These are phyloP conservation scores for Tolypocladium sp. DNA, from an alignment of 2,329 filamentous ascomycete genomes.

Conservation along the genomic window DNA sequence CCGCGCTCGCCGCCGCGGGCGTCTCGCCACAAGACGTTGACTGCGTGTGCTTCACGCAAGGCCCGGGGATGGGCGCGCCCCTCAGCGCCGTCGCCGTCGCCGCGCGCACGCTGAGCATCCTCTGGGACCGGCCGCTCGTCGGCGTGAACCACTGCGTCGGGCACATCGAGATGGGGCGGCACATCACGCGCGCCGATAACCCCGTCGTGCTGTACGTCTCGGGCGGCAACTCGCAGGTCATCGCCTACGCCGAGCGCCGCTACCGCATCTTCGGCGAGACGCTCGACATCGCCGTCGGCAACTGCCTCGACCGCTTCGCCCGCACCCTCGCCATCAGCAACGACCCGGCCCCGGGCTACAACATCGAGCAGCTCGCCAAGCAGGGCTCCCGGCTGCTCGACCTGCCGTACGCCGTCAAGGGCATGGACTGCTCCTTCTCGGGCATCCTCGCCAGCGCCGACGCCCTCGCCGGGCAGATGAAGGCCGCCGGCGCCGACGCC, in stretches of 20 bases:
- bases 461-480: slow-evolving; percentile 62
- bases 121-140: slow-evolving; percentile 84
- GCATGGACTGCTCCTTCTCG: slow-evolving; percentile 96
- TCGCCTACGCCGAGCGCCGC: slow-evolving; percentile 86
- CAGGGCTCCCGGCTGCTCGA: slow-evolving; percentile 69
- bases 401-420: slow-evolving; percentile 91
- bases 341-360: slow-evolving; percentile 93
- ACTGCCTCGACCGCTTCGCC: slow-evolving; percentile 93
- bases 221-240: slow-evolving; percentile 95
- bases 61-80: slow-evolving; percentile 93
- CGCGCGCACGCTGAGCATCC: slow-evolving; percentile 68
- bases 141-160: slow-evolving; percentile 98
- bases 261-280: slow-evolving; percentile 98
- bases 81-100: slow-evolving; percentile 79
- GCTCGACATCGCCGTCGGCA: slow-evolving; percentile 93
- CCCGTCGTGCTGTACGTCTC: slow-evolving; percentile 94
- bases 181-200: slow-evolving; percentile 83
- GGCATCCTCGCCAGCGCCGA: slow-evolving; percentile 84
- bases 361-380: slow-evolving; percentile 87
- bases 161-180: slow-evolving; percentile 96
- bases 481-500: slow-evolving; percentile 32
- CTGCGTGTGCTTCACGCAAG: slow-evolving; percentile 92
- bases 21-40: slow-evolving; percentile 59
- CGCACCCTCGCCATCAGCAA: slow-evolving; percentile 86
- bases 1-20: slow-evolving; percentile 63